Evolutionary conservation across 257 asterid species (phyloP).

Genomic region (Perilla frutescens): DNA sequence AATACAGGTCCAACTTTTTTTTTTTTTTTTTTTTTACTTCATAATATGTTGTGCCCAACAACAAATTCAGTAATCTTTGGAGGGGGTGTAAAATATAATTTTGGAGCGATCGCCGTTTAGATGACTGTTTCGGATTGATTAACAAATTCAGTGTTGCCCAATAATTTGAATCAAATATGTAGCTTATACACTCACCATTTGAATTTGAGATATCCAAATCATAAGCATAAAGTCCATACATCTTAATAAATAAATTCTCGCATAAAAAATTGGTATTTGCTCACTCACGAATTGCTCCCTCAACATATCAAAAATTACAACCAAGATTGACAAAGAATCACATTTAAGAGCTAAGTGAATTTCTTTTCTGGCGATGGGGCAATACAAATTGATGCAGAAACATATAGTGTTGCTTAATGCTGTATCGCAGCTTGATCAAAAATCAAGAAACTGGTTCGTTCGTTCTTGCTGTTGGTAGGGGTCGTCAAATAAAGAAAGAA

Average conservation of each 20-base stretch:
- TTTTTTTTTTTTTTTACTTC: too few species aligned
- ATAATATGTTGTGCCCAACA: too few species aligned
- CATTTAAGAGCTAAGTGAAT: too few species aligned
- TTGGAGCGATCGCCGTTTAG: too few species aligned
- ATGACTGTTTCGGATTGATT: too few species aligned
- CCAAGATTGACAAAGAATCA: too few species aligned
- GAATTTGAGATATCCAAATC: not conserved
- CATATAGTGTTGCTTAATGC: slow-evolving; percentile 16
- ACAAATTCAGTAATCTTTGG: too few species aligned
- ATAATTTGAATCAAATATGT: too few species aligned
- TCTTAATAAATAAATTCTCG: not conserved
- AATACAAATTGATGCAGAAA: not conserved
- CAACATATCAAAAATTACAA: too few species aligned
- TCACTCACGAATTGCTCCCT: not conserved
- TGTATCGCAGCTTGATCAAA: not conserved
- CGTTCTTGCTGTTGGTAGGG: not conserved
- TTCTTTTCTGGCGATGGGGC: too few species aligned
- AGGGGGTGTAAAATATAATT: too few species aligned
- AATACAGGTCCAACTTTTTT: too few species aligned
- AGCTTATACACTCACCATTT: not conserved
- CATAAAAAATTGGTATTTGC: not conserved
- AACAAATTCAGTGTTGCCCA: not conserved
- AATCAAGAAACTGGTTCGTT: slow-evolving; percentile 8
- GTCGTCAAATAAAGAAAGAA: not conserved
- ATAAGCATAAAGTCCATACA: not conserved